Base-by-base conservation (phyloP, 371 early-diverging fungal species). In the Mucor racemosus region DNA sequence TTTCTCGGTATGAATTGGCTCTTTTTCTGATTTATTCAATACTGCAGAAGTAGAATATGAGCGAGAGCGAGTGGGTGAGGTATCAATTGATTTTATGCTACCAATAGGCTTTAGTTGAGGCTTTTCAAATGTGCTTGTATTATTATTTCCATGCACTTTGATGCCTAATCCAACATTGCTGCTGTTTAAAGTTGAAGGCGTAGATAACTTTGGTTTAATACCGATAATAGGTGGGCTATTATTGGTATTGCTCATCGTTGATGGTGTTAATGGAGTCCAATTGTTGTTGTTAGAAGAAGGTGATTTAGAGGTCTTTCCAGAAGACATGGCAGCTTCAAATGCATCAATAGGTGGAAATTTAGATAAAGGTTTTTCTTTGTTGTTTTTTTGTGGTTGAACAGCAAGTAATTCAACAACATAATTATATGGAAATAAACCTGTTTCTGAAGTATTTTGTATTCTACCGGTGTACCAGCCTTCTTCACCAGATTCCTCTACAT, bases 391-490 rank as follows among this genome's bases (percentile, higher is more conserved):
- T 10, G 40, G 4, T 38, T 38, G 38, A 38, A 11, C 14, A 35
- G 26, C 34, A 9, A 31, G 33, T 42, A 64, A 40, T 54, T 50
- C 38, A 8, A 81, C 77, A 11, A 81, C 86, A 62, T 86, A 86
- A 57, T 88, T 88, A 53, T 75, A 76, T 14, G 88, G 88, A 64
- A 88, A 86, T 15, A 88, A 65, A 0, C 88, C 88, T 34, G 76
- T 75, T 31, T 68, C 66, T 5, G 68, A 67, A 31, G 80, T 84
- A 14, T 79, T 68, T 64, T 84, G 72, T 34, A 88, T 58, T 39
- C 74, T 74, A 5, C 88, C 88, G 63, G 75, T 79, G n/a, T 80
- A 78, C 88, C 88, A 88, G 46, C 85, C 88, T 11, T 83, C 82
- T 65, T 88, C 88, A n/a, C 72, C 72, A 5, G 88, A 82, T 55